These are phyloP conservation scores for Pythium aquatile DNA, from an alignment of 352 stramenopile genomes.

Conservation along the genomic window DNA sequence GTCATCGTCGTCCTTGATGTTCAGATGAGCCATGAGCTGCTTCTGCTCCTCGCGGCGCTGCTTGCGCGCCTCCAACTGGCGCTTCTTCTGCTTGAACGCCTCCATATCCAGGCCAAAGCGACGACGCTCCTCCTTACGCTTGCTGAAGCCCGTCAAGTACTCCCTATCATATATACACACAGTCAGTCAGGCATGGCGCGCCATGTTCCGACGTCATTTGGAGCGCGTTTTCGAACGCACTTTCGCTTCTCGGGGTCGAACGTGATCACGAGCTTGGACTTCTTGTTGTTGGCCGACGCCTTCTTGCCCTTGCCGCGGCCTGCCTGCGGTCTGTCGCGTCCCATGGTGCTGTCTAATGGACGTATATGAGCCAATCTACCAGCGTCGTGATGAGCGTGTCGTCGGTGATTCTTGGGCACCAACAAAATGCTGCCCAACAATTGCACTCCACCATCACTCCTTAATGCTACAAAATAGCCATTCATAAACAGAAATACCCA, in stretches of 20 bases:
- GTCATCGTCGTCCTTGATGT: slow-evolving; percentile 48
- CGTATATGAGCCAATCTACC: neutral
- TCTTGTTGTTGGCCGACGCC: slow-evolving; percentile 70
- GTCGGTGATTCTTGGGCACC: slow-evolving; percentile 5
- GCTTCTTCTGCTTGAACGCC: slow-evolving; percentile 88
- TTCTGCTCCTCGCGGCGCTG: slow-evolving; percentile 82
- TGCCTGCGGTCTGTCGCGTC: slow-evolving; percentile 24
- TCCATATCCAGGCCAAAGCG: slow-evolving; percentile 88
- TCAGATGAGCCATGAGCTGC: slow-evolving; percentile 56
- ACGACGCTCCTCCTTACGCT: slow-evolving; percentile 84
- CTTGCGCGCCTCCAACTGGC: slow-evolving; percentile 75
- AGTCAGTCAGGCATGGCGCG: neutral
- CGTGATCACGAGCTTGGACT: slow-evolving; percentile 85
- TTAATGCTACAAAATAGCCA: neutral
- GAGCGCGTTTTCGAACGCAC: slow-evolving; percentile 32
- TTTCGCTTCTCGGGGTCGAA: slow-evolving; percentile 88
- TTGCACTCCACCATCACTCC: neutral
- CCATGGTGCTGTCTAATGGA: slow-evolving; percentile 10
- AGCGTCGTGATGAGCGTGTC: neutral
- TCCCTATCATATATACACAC: slow-evolving; percentile 35
- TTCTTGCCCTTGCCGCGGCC: slow-evolving; percentile 33
- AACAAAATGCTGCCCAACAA: slow-evolving; percentile 12
- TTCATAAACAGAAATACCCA: neutral
- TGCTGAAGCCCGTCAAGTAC: slow-evolving; percentile 85
- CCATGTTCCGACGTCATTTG: neutral